Base-by-base conservation (phyloP, 2,329 filamentous ascomycete genomes). In the Talaromyces sp. region DNA sequence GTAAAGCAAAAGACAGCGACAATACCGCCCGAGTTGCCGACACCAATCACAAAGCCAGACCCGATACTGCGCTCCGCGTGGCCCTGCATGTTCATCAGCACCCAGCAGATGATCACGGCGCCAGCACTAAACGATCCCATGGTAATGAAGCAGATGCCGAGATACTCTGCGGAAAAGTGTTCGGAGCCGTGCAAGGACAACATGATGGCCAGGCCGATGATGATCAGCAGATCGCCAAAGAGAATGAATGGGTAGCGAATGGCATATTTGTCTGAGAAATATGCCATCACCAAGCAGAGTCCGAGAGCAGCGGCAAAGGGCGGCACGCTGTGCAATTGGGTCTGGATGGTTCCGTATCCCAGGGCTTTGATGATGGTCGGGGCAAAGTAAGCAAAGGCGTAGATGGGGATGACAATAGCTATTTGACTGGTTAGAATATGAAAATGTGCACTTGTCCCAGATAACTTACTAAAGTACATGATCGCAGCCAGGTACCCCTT, bases 41-140 rank as follows among this genome's bases (percentile, higher is more conserved):
- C 69, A 14, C 71, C 65, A 42, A 75, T 72, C 56, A 72, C 65
- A 64, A 68, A 74, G 1, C 65, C 73, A 5, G 68, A 67, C 4
- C 71, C 72, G 18, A 75, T 67, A 44, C 67, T 69, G 5, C 73
- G 68, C 61, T 72, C 57, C 14, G 56, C 61, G 59, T 75, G 72
- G 5, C 72, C 73, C 4, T 71, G 70, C 44, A 79, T 69, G 61
- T 79, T 79, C 66, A 79, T 79, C 6, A 76, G 65, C 1, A 75
- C 69, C 78, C 78, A 80, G 62, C 73, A 75, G 14, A 74, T 57
- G 18, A 73, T 66, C 18, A 67, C 62, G 1, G 67, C 63, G 3
- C 65, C 70, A 7, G 66, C 64, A 23, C 65, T 63, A 42, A 71
- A 72, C 0, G 68, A 57, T 5, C 76, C 78, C 73, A 79, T 78